phyloP scores from a whole-genome alignment of 257 asterid species.

The Fraxinus excelsior region DNA sequence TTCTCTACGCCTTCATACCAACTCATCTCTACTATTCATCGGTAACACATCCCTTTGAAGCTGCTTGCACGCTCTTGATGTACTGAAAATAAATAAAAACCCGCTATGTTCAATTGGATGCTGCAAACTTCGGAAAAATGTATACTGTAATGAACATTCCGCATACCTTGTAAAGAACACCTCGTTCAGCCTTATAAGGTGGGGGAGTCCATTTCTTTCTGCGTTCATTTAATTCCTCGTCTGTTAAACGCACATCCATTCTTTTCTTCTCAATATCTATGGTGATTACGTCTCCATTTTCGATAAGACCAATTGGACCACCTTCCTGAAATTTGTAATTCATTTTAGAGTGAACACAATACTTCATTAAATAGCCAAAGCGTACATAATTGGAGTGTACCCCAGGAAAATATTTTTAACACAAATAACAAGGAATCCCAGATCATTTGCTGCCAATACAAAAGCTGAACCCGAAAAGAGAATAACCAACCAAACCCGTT shows the following conservation, averaged over 20 bases:
- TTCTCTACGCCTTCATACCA: conserved; percentile 20
- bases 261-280: too few species aligned
- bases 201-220: conserved; percentile 79
- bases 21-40: conserved; percentile 56
- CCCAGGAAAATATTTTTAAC: background rate
- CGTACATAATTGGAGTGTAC: background rate
- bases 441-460: background rate
- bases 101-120: background rate
- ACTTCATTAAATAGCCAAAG: background rate
- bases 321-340: conserved; percentile 72
- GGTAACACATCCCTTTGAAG: conserved; percentile 92
- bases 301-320: conserved; percentile 84
- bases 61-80: conserved; percentile 81
- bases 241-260: conserved; percentile 63
- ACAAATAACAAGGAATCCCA: background rate
- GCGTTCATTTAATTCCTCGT: conserved; percentile 62
- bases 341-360: background rate
- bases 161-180: conserved; percentile 86
- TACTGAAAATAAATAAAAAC: conserved; percentile 46
- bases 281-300: conserved; percentile 58
- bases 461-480: background rate
- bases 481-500: too few species aligned
- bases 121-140: background rate
- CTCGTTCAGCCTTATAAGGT: conserved; percentile 73
- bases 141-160: too few species aligned